These are phyloP conservation scores for Sporothrix brunneoviolacea DNA, from an alignment of 2,329 filamentous ascomycete genomes.

Conservation along the genomic window DNA sequence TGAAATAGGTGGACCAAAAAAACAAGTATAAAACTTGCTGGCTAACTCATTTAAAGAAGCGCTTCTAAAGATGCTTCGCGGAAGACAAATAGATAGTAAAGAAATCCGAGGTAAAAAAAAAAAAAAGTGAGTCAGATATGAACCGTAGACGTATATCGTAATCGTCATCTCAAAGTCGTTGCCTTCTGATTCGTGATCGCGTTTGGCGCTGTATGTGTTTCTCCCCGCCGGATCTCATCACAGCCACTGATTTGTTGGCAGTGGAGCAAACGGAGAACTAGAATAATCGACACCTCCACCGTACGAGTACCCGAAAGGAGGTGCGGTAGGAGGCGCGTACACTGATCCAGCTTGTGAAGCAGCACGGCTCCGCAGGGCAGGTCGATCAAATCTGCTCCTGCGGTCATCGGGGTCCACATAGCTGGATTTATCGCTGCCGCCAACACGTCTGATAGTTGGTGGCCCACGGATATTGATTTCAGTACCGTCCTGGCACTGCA, in stretches of 20 bases:
- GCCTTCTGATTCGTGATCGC: background rate
- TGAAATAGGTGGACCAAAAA: background rate
- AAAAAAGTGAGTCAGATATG: background rate
- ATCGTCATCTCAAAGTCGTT: conserved; percentile 2
- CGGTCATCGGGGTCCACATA: conserved; percentile 45
- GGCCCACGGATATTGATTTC: conserved; percentile 46
- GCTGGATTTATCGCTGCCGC: conserved; percentile 43
- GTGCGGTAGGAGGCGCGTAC: conserved; percentile 26
- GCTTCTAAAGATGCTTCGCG: background rate
- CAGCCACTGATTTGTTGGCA: background rate
- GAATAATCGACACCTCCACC: conserved; percentile 14
- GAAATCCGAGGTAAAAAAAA: background rate
- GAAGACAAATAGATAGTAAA: background rate
- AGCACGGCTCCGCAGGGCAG: conserved; percentile 38
- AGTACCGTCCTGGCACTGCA: conserved; percentile 52
- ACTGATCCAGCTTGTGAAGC: conserved; percentile 44
- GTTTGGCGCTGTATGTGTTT: background rate
- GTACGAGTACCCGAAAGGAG: conserved; percentile 18
- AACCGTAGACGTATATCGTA: background rate
- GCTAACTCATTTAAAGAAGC: conserved; percentile 4
- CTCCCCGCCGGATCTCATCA: background rate
- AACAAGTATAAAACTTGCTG: background rate
- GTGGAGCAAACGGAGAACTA: conserved; percentile 6
- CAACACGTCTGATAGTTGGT: conserved; percentile 18
- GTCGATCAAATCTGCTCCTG: conserved; percentile 38